Evolutionary conservation across 768 basidiomycete species (phyloP).

Genomic region (Tylopilus subfusipes): DNA sequence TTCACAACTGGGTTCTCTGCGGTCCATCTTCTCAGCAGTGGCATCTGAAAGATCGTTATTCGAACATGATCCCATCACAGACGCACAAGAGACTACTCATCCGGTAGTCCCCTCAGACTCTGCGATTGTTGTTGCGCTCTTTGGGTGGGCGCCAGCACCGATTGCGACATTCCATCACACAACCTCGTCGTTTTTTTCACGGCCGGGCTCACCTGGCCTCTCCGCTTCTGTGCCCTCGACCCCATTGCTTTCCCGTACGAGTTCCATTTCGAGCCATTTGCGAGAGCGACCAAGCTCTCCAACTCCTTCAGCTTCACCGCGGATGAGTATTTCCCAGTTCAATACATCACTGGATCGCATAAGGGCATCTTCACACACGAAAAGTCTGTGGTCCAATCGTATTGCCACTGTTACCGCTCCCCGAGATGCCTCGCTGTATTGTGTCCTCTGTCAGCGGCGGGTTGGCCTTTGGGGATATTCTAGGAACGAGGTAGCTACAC

Average conservation of each 20-base stretch:
- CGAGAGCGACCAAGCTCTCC: slow-evolving; percentile 21
- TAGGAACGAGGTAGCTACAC: slow-evolving; percentile 16
- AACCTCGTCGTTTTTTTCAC: slow-evolving; percentile 21
- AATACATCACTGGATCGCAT: slow-evolving; percentile 13
- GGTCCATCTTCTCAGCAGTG: slow-evolving; percentile 40
- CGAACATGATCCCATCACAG: slow-evolving; percentile 22
- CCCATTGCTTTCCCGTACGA: slow-evolving; percentile 33
- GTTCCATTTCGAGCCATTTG: slow-evolving; percentile 28
- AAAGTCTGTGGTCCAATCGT: slow-evolving; percentile 1
- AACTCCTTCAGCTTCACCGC: slow-evolving; percentile 18
- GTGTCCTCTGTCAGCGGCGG: slow-evolving; percentile 70
- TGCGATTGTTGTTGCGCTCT: slow-evolving; percentile 42
- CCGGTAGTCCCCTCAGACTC: slow-evolving; percentile 33
- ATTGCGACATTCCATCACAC: slow-evolving; percentile 16
- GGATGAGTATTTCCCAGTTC: slow-evolving; percentile 21
- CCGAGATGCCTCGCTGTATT: slow-evolving; percentile 55
- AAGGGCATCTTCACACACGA: slow-evolving; percentile 7
- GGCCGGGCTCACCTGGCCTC: slow-evolving; percentile 26
- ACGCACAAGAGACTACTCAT: slow-evolving; percentile 8
- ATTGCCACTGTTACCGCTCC: not conserved
- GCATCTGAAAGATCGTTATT: slow-evolving; percentile 27
- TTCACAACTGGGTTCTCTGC: slow-evolving; percentile 53
- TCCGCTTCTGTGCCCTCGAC: slow-evolving; percentile 29
- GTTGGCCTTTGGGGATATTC: slow-evolving; percentile 76
- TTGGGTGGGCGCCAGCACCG: slow-evolving; percentile 46